Evolutionary conservation across 2,329 filamentous ascomycete genomes (phyloP), one percentile per base, ranked within the genome.

Genomic region (Shiraia bambusicola): DNA sequence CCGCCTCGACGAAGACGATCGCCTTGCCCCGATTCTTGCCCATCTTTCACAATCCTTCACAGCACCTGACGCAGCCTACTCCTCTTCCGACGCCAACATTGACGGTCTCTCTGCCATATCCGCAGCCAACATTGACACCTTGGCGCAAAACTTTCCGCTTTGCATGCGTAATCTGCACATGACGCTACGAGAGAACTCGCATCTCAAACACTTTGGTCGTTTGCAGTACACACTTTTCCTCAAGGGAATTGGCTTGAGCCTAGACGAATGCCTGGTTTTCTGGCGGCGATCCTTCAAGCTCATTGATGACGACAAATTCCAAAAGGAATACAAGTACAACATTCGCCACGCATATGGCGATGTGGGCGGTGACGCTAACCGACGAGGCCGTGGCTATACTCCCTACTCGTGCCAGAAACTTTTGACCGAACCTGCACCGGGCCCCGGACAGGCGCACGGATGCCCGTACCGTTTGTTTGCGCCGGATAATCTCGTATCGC

Each of bases 261-360:
- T 98, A n/a, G 90, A 96, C 61, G 92, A 98, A 69, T 89, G 83
- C 56, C 79, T 98, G 16, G 58, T 89, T 10, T 98, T 98, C 75
- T 98, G 93, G 93, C 84, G 93, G 9, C 80, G 82, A 49, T 77
- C 80, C 19, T 97, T 98, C 79, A 83, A 83, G 65, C 86, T 89
- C 54, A 82, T 94, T 51, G 91, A 88, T 0, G 93, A 97, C 61
- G 92, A 97, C 60, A 85, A 85, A 26, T 98, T 97, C 78, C 94
- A 94, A 71, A 97, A 96, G 65, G 90, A 96, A 65, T 97, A 98
- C 72, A 81, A 87, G 31, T 98, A 98, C 78, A 97, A 98, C 66
- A 82, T 97, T 43, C 87, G 91, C n/a, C 92, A 98, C 76, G 71
- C 78, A 1, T 98, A 97, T 67, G 93, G 93, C 53, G 92, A 97